Percentiles rank a stretch among this genome's conserved stretches.
Evolutionary conservation across 2,329 filamentous ascomycete species (phyloP).

Genomic region (Fusarium sulawesiense): DNA sequence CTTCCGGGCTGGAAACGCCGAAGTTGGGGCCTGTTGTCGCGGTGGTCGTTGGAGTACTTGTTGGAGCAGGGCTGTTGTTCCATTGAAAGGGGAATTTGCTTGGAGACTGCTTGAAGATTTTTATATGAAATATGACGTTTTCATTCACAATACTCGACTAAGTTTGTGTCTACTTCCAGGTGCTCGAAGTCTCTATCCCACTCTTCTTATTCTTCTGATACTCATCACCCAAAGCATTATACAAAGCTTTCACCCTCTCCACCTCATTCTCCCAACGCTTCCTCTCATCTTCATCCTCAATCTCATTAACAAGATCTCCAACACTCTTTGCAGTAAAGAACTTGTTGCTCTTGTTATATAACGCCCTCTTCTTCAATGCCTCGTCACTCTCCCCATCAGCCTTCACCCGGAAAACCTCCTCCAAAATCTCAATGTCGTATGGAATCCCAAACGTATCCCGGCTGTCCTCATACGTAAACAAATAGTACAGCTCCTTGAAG

Average conservation of each 20-base stretch:
- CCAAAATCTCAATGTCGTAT: slow-evolving; percentile 68
- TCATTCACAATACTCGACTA: neutral
- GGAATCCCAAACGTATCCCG: slow-evolving; percentile 66
- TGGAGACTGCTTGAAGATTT: accelerated
- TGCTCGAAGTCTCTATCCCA: slow-evolving; percentile 58
- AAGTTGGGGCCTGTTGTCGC: neutral
- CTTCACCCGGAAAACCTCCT: slow-evolving; percentile 65
- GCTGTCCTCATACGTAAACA: slow-evolving; percentile 70
- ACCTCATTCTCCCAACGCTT: slow-evolving; percentile 55
- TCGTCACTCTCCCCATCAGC: slow-evolving; percentile 53
- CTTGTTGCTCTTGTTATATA: slow-evolving; percentile 68
- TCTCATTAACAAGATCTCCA: slow-evolving; percentile 52
- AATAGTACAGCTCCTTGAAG: slow-evolving; percentile 67
- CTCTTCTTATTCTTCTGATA: slow-evolving; percentile 62
- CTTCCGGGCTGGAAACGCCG: neutral
- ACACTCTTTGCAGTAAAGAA: slow-evolving; percentile 63
- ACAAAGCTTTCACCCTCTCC: slow-evolving; percentile 60
- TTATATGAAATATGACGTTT: neutral
- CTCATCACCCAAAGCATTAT: slow-evolving; percentile 58
- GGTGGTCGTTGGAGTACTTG: slow-evolving; percentile 9
- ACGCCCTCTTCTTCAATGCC: slow-evolving; percentile 52
- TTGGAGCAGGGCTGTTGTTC: slow-evolving; percentile 19
- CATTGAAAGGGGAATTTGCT: neutral
- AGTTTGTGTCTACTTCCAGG: slow-evolving; percentile 54
- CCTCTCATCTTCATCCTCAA: slow-evolving; percentile 52